Evolutionary conservation across 2,329 filamentous ascomycete species (phyloP), one percentile per base, ranked within the genome.

Genomic region (Orbilia oligospora): DNA sequence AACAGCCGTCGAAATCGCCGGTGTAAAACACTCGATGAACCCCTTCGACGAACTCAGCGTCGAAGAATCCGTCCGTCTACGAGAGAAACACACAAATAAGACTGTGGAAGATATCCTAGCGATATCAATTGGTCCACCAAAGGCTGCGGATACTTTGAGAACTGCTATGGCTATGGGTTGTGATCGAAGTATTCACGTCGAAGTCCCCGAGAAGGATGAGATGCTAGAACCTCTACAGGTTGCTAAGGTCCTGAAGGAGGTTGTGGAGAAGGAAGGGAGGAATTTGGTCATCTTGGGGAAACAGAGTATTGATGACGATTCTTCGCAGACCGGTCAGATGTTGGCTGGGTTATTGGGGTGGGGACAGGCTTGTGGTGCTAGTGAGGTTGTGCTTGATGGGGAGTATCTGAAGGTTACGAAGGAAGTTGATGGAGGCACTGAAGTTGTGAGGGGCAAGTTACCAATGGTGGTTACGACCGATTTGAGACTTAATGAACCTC

Each of bases 141-240:
- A 98, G 87, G 89, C 93, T 36, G 89, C 90, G 82, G 96, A 99
- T 84, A 90, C 94, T 16, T 89, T 99, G 70, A 93, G 96, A 75
- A 99, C 95, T 16, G 96, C 96, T 73, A 96, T 99, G 94, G 96
- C 96, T 82, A 97, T 99, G 94, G 96, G 96, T 81, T 96, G 95
- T 16, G 96, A 99, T 88, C 91, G 94, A 22, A 91, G 87, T 48
- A 91, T 99, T 84, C 94, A 96, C 87, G 91, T 98, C 49, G 93
- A 97, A 83, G 87, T 91, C 36, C 89, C 90, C 81, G 92, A 93
- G 49, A 89, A 89, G 73, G 90, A 91, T 81, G 80, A 82, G 6
- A 81, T 80, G 10, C 88, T 97, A 55, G 96, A 98, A 87, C 96
- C 96, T 22, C 87, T 99, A 71, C 89, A 89, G n/a, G 92, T 99